These are phyloP conservation scores for Naganishia sp. DNA, from an alignment of 1,284 basidiomycete genomes.

Conservation along the genomic window DNA sequence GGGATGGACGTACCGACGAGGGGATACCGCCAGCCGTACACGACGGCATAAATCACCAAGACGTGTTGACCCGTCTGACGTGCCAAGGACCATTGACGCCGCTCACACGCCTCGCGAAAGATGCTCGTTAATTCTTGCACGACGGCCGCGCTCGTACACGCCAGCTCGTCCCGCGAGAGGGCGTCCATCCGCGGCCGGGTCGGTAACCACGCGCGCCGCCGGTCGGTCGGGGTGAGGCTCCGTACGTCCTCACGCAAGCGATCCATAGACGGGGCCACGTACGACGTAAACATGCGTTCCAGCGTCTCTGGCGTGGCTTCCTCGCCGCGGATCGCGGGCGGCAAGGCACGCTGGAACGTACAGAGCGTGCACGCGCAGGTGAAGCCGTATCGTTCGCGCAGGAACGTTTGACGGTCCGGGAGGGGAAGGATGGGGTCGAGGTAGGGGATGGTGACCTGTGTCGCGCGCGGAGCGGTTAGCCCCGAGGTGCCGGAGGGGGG, in stretches of 20 bases:
- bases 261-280: neutral
- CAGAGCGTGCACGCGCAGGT: constrained; percentile 31
- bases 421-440: constrained; percentile 33
- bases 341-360: constrained; percentile 20
- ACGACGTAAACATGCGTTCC: constrained; percentile 1
- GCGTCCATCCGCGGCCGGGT: constrained; percentile 4
- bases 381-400: constrained; percentile 34
- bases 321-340: constrained; percentile 21
- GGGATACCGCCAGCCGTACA: constrained; percentile 33
- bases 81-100: constrained; percentile 20
- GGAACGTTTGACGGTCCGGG: constrained; percentile 32
- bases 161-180: constrained; percentile 5
- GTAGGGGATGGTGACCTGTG: constrained; percentile 34
- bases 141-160: constrained; percentile 24
- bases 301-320: constrained; percentile 6
- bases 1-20: constrained; percentile 28
- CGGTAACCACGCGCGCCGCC: constrained; percentile 14
- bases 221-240: neutral
- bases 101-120: constrained; percentile 14
- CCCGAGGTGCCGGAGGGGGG: too few species aligned
- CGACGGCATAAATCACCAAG: constrained; percentile 27
- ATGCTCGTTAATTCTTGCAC: constrained; percentile 28
- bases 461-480: too few species aligned
- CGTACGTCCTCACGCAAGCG: neutral
- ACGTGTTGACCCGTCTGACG: constrained; percentile 26